These are phyloP conservation scores for Theobroma grandiflorum DNA, from an alignment of 441 rosid genomes.

Conservation along the genomic window DNA sequence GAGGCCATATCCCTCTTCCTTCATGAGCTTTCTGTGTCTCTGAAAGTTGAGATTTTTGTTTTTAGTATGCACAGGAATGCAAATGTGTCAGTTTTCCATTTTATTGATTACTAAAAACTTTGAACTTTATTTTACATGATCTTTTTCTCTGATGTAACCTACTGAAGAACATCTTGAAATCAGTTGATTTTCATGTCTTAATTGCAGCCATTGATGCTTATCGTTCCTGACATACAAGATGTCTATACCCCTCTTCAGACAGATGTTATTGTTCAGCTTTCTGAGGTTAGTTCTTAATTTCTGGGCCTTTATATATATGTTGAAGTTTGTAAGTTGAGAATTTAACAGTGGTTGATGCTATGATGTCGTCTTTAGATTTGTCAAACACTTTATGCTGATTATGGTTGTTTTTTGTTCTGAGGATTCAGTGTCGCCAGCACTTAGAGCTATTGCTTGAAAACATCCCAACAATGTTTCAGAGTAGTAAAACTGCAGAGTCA, in stretches of 20 bases:
- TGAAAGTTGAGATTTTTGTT: neutral
- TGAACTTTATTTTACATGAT: neutral
- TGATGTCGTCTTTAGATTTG: slow-evolving; percentile 12
- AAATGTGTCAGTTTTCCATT: neutral
- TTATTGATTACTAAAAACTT: slow-evolving; percentile 3
- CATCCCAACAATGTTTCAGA: slow-evolving; percentile 93
- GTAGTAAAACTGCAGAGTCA: slow-evolving; percentile 87
- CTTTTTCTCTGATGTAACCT: neutral
- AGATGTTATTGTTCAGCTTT: slow-evolving; percentile 80
- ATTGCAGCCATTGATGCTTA: slow-evolving; percentile 89
- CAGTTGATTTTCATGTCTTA: slow-evolving; percentile 33
- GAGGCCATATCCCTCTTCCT: neutral
- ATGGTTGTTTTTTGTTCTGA: slow-evolving; percentile 32
- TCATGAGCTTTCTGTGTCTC: slow-evolving; percentile 7
- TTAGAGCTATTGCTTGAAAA: slow-evolving; percentile 93
- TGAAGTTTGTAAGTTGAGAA: slow-evolving; percentile 1
- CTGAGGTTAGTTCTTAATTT: slow-evolving; percentile 69
- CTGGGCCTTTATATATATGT: slow-evolving; percentile 4
- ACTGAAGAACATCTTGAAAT: neutral
- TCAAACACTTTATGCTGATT: slow-evolving; percentile 16
- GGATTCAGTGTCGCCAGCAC: slow-evolving; percentile 90
- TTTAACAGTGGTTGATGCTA: slow-evolving; percentile 13
- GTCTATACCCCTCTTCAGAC: slow-evolving; percentile 87
- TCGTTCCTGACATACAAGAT: slow-evolving; percentile 87
- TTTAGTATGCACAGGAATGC: neutral